phyloP scores from a whole-genome alignment of 257 asterid genomes.

The Vinca minor region DNA sequence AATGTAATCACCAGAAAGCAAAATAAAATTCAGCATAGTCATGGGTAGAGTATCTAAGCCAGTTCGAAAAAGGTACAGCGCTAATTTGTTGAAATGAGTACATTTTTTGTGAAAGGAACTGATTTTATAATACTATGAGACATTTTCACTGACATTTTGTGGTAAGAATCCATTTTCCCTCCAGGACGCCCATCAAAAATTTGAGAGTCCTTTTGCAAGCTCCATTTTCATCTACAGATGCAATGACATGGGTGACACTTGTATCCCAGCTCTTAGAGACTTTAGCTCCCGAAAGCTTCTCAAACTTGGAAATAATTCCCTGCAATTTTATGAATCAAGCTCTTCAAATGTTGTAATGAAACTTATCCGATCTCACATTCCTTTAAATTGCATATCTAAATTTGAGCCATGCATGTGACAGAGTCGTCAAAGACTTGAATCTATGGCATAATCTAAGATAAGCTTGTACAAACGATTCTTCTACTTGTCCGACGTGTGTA shows the following conservation, averaged over 20 bases:
- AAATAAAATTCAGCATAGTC: neutral
- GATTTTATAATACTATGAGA: neutral
- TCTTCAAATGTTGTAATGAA: neutral
- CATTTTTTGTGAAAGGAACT: neutral
- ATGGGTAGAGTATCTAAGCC: neutral
- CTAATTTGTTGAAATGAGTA: neutral
- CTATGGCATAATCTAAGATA: neutral
- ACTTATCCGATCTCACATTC: neutral
- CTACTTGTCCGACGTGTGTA: neutral
- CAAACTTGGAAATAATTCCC: slow-evolving; percentile 49
- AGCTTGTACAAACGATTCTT: neutral
- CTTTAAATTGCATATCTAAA: neutral
- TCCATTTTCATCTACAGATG: slow-evolving; percentile 71
- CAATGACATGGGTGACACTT: slow-evolving; percentile 73
- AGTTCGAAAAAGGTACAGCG: too few species aligned
- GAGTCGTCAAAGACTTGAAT: neutral
- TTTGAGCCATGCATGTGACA: neutral
- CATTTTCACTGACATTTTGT: slow-evolving; percentile 50
- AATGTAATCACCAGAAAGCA: neutral
- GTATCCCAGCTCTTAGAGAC: slow-evolving; percentile 66
- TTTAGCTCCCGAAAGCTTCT: slow-evolving; percentile 40
- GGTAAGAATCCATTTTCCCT: slow-evolving; percentile 86
- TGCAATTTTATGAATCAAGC: slow-evolving; percentile 25
- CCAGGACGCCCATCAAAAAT: slow-evolving; percentile 80
- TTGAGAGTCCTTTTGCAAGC: slow-evolving; percentile 86